Base-by-base conservation (phyloP, 164 flowering plant genomes). In the Buxus sempervirens region DNA sequence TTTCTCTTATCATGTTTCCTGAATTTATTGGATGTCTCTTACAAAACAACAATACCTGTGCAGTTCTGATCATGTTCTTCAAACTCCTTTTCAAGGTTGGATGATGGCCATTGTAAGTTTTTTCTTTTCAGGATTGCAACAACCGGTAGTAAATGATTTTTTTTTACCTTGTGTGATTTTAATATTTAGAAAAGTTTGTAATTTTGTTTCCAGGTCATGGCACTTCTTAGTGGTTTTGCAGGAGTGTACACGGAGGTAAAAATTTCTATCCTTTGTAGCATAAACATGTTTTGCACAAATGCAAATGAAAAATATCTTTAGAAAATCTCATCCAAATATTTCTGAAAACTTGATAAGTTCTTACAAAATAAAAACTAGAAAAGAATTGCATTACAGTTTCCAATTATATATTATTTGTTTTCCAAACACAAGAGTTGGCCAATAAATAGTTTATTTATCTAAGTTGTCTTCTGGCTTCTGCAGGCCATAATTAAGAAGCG, bases 241-340 rank as follows among this genome's bases (percentile, higher is more conserved):
- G 99, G 99, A 63, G 98, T 95, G 0, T 92, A 95, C 80, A 92
- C 97, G n/a, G 99, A 95, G 97, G 99, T 95, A 72, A 77, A 19
- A 61, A 64, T 63, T 64, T 54, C n/a, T n/a, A n/a, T n/a, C n/a
- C n/a, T n/a, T n/a, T n/a, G n/a, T 36, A 64, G 48, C 21, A 54
- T 53, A 12, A 19, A n/a, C n/a, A n/a, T n/a, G 13, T 28, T 69
- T 20, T 69, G 54, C 24, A 41, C n/a, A n/a, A n/a, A n/a, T n/a
- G n/a, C n/a, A n/a, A n/a, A n/a, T n/a, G n/a, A n/a, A n/a, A n/a
- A n/a, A n/a, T n/a, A n/a, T n/a, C n/a, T n/a, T n/a, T n/a, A n/a
- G n/a, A 32, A 32, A 32, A 3, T 32, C 3, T 32, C 38, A 32
- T 3, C 38, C 38, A 32, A 32, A 32, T 32, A 7, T 32, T 32